Percentiles rank a stretch among this genome's conserved stretches.
phyloP scores from a whole-genome alignment of 495 filamentous ascomycete genomes.

The Aspergillus leporis region DNA sequence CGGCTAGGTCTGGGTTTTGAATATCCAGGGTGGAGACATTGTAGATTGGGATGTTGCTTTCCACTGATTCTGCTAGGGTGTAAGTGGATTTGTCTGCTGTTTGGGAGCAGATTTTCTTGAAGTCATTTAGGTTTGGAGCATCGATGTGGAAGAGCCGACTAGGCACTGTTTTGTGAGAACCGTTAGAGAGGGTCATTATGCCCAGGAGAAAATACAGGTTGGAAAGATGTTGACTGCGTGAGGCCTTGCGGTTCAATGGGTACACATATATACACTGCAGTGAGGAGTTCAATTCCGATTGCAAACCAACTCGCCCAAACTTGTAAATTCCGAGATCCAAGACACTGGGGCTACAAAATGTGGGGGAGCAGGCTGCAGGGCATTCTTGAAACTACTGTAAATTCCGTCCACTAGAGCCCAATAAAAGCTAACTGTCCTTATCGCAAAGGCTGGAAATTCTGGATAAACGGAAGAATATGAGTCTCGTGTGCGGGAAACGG shows the following conservation, averaged over 20 bases:
- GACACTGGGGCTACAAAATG: too few relatives aligned
- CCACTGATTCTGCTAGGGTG: constrained; percentile 40
- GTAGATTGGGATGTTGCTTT: constrained; percentile 55
- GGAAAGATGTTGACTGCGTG: neutral
- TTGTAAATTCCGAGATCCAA: too few relatives aligned
- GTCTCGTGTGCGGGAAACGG: neutral
- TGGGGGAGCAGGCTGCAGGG: too few relatives aligned
- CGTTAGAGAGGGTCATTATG: constrained; percentile 17
- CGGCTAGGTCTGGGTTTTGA: constrained; percentile 16
- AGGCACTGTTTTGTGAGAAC: constrained; percentile 16
- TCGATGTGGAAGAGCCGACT: constrained; percentile 26
- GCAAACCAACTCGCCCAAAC: too few relatives aligned
- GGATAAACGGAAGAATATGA: neutral
- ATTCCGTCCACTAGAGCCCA: neutral
- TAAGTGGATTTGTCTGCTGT: constrained; percentile 35
- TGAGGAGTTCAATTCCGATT: too few relatives aligned
- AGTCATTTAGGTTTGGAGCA: constrained; percentile 32
- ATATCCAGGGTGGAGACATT: constrained; percentile 33
- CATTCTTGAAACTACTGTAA: too few relatives aligned
- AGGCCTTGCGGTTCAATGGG: neutral
- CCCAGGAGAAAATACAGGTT: neutral
- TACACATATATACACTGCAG: neutral
- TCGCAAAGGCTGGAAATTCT: neutral
- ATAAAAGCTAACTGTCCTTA: neutral
- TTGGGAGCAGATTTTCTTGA: constrained; percentile 46